A percentile compares a stretch with the other conserved stretches of the same genome.
Evolutionary conservation across 2,329 filamentous ascomycete species (phyloP).

Genomic region (Pseudogymnoascus sp.): DNA sequence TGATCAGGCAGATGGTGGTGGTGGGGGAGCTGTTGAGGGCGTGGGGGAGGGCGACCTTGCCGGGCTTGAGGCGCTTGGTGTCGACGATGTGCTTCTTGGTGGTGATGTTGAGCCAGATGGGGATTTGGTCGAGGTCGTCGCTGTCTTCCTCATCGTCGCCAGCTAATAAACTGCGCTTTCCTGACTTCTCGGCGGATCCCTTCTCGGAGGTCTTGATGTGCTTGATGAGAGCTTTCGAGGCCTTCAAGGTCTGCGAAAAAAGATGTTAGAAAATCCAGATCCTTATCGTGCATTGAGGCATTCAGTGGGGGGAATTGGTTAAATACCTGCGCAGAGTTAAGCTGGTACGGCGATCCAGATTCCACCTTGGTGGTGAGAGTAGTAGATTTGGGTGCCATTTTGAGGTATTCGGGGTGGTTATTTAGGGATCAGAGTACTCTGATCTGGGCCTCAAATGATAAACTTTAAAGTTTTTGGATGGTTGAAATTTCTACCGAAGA

Average conservation of each 20-base stretch:
- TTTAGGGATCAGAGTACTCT: conserved; percentile 7
- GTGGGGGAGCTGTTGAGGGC: conserved; percentile 61
- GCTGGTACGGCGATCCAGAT: conserved; percentile 29
- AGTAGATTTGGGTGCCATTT: conserved; percentile 26
- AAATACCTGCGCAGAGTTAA: conserved; percentile 27
- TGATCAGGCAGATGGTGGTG: conserved; percentile 77
- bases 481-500: conserved; percentile 12
- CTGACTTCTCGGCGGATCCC: conserved; percentile 37
- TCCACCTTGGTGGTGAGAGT: conserved; percentile 28
- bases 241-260: conserved; percentile 47
- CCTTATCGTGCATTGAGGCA: not conserved
- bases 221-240: conserved; percentile 53
- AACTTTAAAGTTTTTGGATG: conserved; percentile 10
- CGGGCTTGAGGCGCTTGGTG: conserved; percentile 72
- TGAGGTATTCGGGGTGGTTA: conserved; percentile 9
- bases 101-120: conserved; percentile 56
- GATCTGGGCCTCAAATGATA: conserved; percentile 8
- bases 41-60: conserved; percentile 73
- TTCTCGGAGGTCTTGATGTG: conserved; percentile 53
- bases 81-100: conserved; percentile 63
- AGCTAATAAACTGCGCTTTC: conserved; percentile 51
- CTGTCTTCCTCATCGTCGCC: conserved; percentile 39
- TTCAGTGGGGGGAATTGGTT: not conserved
- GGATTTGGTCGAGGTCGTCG: conserved; percentile 38
- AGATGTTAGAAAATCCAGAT: not conserved